A percentile compares a stretch with the other conserved stretches of the same genome.
Conservation (phyloP, 2,329 filamentous ascomycete genomes). For the Incumbomyces lentus region DNA sequence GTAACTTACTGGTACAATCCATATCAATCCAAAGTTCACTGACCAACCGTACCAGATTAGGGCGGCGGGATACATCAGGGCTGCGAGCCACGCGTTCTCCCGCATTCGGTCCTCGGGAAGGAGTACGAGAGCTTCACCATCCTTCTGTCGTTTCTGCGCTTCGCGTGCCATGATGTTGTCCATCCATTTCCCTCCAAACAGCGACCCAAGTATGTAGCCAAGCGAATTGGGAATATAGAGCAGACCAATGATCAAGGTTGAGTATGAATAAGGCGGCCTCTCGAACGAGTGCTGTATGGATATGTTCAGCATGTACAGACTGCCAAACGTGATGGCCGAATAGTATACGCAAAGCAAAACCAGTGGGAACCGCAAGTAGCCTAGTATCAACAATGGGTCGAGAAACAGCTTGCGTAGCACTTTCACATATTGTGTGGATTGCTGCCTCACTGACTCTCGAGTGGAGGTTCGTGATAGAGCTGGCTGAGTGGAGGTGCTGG, state of each 20-base stretch:
- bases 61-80: constrained; percentile 57
- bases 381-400: constrained; percentile 61
- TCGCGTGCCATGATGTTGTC: constrained; percentile 71
- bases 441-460: constrained; percentile 49
- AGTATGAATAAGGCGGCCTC: constrained; percentile 56
- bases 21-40: constrained; percentile 51
- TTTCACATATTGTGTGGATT: constrained; percentile 44
- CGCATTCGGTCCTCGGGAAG: constrained; percentile 72
- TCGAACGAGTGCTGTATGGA: constrained; percentile 62
- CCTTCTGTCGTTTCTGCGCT: constrained; percentile 58
- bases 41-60: constrained; percentile 73
- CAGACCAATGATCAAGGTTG: constrained; percentile 58
- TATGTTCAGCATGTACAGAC: constrained; percentile 69
- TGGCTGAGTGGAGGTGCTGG: constrained; percentile 19
- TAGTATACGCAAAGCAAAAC: constrained; percentile 65
- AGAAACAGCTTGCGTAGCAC: constrained; percentile 53
- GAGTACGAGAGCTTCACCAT: constrained; percentile 52
- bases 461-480: constrained; percentile 47
- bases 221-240: constrained; percentile 67
- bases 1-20: constrained; percentile 44
- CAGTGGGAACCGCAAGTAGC: constrained; percentile 63
- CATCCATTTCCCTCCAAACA: constrained; percentile 66
- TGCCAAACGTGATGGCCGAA: constrained; percentile 63
- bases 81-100: constrained; percentile 70
- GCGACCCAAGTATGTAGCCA: constrained; percentile 59